Conservation (phyloP, 306 rosid genomes). For the Herpetospermum pedunculosum region DNA sequence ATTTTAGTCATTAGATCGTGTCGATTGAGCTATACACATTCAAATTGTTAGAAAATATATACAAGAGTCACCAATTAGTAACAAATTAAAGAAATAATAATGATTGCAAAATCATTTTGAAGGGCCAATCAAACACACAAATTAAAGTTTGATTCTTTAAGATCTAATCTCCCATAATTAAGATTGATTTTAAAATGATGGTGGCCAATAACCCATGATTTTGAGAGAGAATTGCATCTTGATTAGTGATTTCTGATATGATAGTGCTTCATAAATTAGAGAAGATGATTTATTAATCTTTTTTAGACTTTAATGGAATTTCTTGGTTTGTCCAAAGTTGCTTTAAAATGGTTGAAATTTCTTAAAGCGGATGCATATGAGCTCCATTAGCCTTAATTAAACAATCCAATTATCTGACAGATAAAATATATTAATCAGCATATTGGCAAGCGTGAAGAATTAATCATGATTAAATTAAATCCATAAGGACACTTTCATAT, state of each 20-base stretch:
- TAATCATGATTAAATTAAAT: neutral
- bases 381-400: conserved; percentile 1
- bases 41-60: neutral
- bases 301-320: neutral
- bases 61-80: neutral
- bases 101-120: neutral
- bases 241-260: neutral
- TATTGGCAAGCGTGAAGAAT: neutral
- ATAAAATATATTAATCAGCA: neutral
- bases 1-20: no score
- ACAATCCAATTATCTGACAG: neutral
- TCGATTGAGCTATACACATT: no score
- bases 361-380: neutral
- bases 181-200: neutral
- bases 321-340: neutral
- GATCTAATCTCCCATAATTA: neutral
- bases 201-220: neutral
- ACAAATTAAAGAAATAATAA: neutral
- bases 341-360: neutral
- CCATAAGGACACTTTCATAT: neutral
- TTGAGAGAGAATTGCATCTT: neutral
- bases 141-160: neutral
- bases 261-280: neutral
- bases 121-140: neutral
- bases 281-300: neutral